phyloP scores from a whole-genome alignment of 2,329 filamentous ascomycete genomes.

The Colletotrichum agaves region DNA sequence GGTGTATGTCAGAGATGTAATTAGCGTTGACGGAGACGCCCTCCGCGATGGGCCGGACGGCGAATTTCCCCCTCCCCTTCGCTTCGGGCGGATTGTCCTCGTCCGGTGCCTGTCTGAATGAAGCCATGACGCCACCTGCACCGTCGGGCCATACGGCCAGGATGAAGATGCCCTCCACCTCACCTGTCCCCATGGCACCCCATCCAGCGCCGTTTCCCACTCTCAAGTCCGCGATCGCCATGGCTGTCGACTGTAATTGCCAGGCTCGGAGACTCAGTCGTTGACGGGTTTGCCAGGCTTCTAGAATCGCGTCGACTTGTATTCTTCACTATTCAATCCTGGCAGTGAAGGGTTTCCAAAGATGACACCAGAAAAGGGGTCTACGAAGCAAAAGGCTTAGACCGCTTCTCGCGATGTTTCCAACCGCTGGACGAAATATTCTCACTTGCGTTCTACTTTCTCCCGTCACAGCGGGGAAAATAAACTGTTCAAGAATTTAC shows the following conservation, averaged over 20 bases:
- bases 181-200: conserved; percentile 55
- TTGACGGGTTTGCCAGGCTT: neutral
- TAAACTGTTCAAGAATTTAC: neutral
- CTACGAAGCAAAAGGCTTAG: too few species aligned
- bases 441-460: neutral
- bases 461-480: neutral
- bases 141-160: conserved; percentile 57
- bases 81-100: conserved; percentile 57
- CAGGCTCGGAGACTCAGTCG: neutral
- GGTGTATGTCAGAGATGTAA: conserved; percentile 57
- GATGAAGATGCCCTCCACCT: conserved; percentile 57
- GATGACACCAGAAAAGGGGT: too few species aligned
- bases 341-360: neutral
- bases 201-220: conserved; percentile 53
- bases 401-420: too few species aligned
- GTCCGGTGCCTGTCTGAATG: conserved; percentile 55
- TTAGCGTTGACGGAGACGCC: conserved; percentile 54
- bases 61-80: conserved; percentile 52
- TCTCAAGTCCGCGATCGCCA: conserved; percentile 15
- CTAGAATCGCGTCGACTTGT: conserved; percentile 11
- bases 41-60: conserved; percentile 52
- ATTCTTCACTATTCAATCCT: neutral
- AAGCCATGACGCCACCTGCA: conserved; percentile 50
- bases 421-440: too few species aligned
- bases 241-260: neutral